Percentiles rank a stretch among this genome's conserved stretches.
Conservation (phyloP, 306 rosid species). For the Vicia faba region DNA sequence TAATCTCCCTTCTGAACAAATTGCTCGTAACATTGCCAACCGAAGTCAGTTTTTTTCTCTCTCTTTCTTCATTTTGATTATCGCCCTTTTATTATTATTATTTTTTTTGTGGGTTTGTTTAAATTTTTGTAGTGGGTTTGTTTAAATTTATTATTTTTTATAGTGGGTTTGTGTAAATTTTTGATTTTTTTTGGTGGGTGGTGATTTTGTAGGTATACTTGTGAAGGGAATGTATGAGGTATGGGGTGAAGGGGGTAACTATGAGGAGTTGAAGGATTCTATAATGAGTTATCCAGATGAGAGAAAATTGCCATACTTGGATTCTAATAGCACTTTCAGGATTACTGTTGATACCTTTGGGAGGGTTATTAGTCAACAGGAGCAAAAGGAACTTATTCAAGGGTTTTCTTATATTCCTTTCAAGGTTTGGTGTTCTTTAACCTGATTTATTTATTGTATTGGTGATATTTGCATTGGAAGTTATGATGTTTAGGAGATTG, state of each 20-base stretch:
- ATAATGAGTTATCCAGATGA: slow-evolving; percentile 66
- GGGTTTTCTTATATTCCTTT: slow-evolving; percentile 77
- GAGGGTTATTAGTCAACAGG: slow-evolving; percentile 66
- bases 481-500: slow-evolving; percentile 1
- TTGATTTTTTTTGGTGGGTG: slow-evolving; percentile 3
- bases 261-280: slow-evolving; percentile 75
- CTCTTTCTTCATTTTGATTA: slow-evolving; percentile 1
- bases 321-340: slow-evolving; percentile 72
- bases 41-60: slow-evolving; percentile 61
- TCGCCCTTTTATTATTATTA: background rate
- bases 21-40: slow-evolving; percentile 67
- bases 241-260: slow-evolving; percentile 87
- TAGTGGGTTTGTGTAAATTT: background rate
- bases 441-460: background rate
- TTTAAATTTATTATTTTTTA: background rate
- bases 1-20: slow-evolving; percentile 72
- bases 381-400: slow-evolving; percentile 72
- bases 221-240: slow-evolving; percentile 95
- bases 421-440: slow-evolving; percentile 53
- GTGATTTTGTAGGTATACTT: slow-evolving; percentile 66
- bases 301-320: slow-evolving; percentile 73
- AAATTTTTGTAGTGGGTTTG: background rate
- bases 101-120: slow-evolving; percentile 23
- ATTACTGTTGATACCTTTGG: slow-evolving; percentile 84
- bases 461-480: slow-evolving; percentile 10